Evolutionary conservation across 805 yeast genomes (phyloP).

Genomic region (Zygosaccharomyces pseudorouxii): DNA sequence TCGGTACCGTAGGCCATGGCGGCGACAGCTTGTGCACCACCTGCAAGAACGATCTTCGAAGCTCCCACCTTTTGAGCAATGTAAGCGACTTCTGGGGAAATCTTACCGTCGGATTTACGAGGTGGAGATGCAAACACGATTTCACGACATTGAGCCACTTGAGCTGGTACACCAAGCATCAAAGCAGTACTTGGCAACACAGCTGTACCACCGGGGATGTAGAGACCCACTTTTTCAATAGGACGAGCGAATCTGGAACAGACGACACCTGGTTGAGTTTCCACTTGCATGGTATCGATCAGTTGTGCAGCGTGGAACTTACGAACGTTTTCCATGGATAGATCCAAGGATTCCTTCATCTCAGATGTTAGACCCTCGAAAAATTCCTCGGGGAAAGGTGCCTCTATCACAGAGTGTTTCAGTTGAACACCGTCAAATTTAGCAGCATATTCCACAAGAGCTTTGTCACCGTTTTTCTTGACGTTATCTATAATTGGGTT

Average conservation of each 20-base stretch:
- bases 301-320: slow-evolving; percentile 93
- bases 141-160: slow-evolving; percentile 94
- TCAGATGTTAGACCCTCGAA: slow-evolving; percentile 69
- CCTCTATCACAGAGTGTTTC: slow-evolving; percentile 65
- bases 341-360: slow-evolving; percentile 78
- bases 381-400: slow-evolving; percentile 79
- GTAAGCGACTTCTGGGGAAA: slow-evolving; percentile 95
- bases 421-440: slow-evolving; percentile 85
- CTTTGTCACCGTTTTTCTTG: slow-evolving; percentile 73
- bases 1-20: slow-evolving; percentile 99
- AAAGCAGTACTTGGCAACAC: slow-evolving; percentile 95
- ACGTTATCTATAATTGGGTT: slow-evolving; percentile 84
- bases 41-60: slow-evolving; percentile 83
- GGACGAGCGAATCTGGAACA: slow-evolving; percentile 96
- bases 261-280: slow-evolving; percentile 88
- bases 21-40: slow-evolving; percentile 99
- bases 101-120: slow-evolving; percentile 73
- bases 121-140: slow-evolving; percentile 95
- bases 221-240: slow-evolving; percentile 89
- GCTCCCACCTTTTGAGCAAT: slow-evolving; percentile 97
- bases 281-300: slow-evolving; percentile 70
- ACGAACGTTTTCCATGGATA: slow-evolving; percentile 82
- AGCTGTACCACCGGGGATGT: slow-evolving; percentile 99
- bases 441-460: slow-evolving; percentile 81
- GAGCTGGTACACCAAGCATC: slow-evolving; percentile 98